Evolutionary conservation across 345 rosid species (phyloP).

Genomic region (Camelina laxa): DNA sequence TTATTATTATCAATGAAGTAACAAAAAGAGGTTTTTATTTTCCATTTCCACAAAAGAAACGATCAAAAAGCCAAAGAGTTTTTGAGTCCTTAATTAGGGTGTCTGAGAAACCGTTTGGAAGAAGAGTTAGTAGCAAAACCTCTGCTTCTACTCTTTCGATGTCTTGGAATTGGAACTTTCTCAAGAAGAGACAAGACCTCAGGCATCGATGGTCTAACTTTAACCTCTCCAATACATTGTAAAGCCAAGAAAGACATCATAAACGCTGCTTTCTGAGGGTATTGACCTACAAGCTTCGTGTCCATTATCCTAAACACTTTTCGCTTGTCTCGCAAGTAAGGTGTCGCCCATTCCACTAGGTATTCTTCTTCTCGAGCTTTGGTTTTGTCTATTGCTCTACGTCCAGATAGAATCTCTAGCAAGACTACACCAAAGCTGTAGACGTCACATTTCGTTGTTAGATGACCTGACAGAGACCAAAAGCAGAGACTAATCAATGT

Average conservation of each 20-base stretch:
- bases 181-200: constrained; percentile 62
- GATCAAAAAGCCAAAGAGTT: constrained; percentile 13
- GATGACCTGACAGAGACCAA: constrained; percentile 59
- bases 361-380: constrained; percentile 60
- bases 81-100: constrained; percentile 13
- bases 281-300: constrained; percentile 81
- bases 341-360: constrained; percentile 84
- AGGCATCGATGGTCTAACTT: constrained; percentile 65
- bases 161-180: constrained; percentile 35
- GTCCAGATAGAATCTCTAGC: constrained; percentile 74
- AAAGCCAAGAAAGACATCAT: constrained; percentile 72
- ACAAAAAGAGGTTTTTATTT: constrained; percentile 15
- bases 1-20: constrained; percentile 28
- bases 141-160: constrained; percentile 43
- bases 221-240: constrained; percentile 73
- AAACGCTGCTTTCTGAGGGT: constrained; percentile 81
- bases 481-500: neutral
- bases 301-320: constrained; percentile 84
- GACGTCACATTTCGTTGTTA: constrained; percentile 90
- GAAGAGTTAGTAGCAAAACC: constrained; percentile 29
- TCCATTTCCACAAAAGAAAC: constrained; percentile 10
- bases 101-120: constrained; percentile 36
- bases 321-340: constrained; percentile 65
- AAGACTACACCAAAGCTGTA: constrained; percentile 89
- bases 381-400: constrained; percentile 65